Evolutionary conservation across 768 basidiomycete species (phyloP).

Genomic region (Calocybe gangraenosa): DNA sequence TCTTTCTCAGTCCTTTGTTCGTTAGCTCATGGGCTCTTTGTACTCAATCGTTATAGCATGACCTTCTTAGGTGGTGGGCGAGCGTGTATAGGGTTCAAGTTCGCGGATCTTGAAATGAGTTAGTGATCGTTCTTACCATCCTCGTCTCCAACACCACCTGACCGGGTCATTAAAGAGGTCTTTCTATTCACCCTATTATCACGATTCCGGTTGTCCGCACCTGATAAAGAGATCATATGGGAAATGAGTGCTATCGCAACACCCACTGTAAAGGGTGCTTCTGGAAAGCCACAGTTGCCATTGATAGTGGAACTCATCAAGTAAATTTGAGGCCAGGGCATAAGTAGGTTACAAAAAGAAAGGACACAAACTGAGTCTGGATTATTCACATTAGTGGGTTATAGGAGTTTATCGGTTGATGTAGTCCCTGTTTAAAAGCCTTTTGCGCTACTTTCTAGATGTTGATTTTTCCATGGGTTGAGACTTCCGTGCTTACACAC

Average conservation of each 20-base stretch:
- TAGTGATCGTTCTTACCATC: slow-evolving; percentile 6
- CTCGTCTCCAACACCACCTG: background rate
- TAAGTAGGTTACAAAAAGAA: too few species aligned
- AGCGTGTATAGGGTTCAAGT: slow-evolving; percentile 37
- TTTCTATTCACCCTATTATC: slow-evolving; percentile 14
- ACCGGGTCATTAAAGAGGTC: too few species aligned
- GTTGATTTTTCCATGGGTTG: slow-evolving; percentile 22
- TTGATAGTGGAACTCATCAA: slow-evolving; percentile 5
- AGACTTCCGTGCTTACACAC: slow-evolving; percentile 22
- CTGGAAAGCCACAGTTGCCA: slow-evolving; percentile 11
- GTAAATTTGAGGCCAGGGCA: too few species aligned
- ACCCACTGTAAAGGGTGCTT: slow-evolving; percentile 13
- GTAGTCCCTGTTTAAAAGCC: slow-evolving; percentile 9
- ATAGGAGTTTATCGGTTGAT: too few species aligned
- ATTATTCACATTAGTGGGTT: too few species aligned
- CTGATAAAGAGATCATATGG: slow-evolving; percentile 16
- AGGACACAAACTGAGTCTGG: too few species aligned
- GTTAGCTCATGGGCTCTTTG: background rate
- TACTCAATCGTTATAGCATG: slow-evolving; percentile 19
- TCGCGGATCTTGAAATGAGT: slow-evolving; percentile 38
- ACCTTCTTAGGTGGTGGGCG: slow-evolving; percentile 31
- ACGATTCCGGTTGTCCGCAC: slow-evolving; percentile 15
- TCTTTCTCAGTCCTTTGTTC: background rate
- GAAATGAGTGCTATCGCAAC: slow-evolving; percentile 11
- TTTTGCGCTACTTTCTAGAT: slow-evolving; percentile 15